Evolutionary conservation across 169 alveolate genomes (phyloP).

Genomic region (Perkinsus marinus): DNA sequence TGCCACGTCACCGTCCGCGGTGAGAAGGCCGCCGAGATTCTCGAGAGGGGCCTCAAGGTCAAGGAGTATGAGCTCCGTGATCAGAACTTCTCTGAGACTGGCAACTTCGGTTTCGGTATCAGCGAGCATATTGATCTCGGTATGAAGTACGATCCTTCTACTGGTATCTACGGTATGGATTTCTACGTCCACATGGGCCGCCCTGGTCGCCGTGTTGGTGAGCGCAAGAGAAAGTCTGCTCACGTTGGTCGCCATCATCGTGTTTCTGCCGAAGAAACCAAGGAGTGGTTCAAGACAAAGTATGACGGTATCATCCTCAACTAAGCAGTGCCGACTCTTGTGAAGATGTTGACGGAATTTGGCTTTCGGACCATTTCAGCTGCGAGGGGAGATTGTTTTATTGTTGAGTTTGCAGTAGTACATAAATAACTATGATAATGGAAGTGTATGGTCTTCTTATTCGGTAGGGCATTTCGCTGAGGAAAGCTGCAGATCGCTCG

Average conservation of each 20-base stretch:
- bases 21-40: conserved; percentile 93
- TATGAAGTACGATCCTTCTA: conserved; percentile 96
- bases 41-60: conserved; percentile 96
- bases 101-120: conserved; percentile 99
- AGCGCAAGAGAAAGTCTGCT: conserved; percentile 77
- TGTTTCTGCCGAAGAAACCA: conserved; percentile 90
- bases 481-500: no score
- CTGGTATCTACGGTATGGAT: conserved; percentile 99
- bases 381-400: no score
- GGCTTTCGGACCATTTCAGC: no score
- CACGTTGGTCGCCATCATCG: conserved; percentile 84
- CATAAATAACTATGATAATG: no score
- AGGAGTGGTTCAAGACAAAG: conserved; percentile 89
- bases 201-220: conserved; percentile 93
- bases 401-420: no score
- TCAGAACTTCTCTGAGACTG: conserved; percentile 90
- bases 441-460: no score
- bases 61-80: conserved; percentile 95
- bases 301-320: conserved; percentile 91
- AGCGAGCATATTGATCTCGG: conserved; percentile 99
- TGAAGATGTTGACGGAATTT: no score
- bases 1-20: conserved; percentile 97
- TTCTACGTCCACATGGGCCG: conserved; percentile 95
- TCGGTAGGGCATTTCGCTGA: no score
- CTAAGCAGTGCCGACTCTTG: conserved; percentile 15